phyloP scores from a whole-genome alignment of 805 yeast species.

The Torulaspora microellipsoides region DNA sequence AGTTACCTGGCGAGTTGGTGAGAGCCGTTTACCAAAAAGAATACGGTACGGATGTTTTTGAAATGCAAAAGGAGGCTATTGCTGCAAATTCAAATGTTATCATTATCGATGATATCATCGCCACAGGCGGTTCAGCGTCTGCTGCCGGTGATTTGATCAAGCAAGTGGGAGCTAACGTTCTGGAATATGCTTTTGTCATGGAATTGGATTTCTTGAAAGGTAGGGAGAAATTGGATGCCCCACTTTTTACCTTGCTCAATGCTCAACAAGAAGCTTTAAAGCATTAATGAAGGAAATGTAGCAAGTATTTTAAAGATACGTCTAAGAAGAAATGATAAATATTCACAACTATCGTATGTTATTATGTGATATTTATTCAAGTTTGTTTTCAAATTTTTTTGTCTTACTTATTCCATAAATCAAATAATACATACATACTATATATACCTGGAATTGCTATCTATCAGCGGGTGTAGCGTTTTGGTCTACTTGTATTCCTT shows the following conservation, averaged over 20 bases:
- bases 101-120: slow-evolving; percentile 93
- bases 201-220: slow-evolving; percentile 95
- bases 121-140: slow-evolving; percentile 95
- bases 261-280: slow-evolving; percentile 64
- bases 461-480: slow-evolving; percentile 26
- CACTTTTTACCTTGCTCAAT: slow-evolving; percentile 81
- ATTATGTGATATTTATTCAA: not conserved
- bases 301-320: too few species aligned
- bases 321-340: not conserved
- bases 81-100: slow-evolving; percentile 77
- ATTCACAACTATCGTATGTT: not conserved
- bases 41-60: slow-evolving; percentile 87
- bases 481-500: slow-evolving; percentile 19
- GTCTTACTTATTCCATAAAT: too few species aligned
- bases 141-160: slow-evolving; percentile 86
- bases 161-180: slow-evolving; percentile 61
- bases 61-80: slow-evolving; percentile 79
- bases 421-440: not conserved
- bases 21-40: slow-evolving; percentile 79
- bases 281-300: not conserved
- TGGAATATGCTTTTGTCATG: slow-evolving; percentile 84
- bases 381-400: too few species aligned
- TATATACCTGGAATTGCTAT: not conserved
- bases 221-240: slow-evolving; percentile 77
- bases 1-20: slow-evolving; percentile 81